These are phyloP conservation scores for Pichia nanzhaoensis DNA, from an alignment of 805 yeast species.

Conservation along the genomic window DNA sequence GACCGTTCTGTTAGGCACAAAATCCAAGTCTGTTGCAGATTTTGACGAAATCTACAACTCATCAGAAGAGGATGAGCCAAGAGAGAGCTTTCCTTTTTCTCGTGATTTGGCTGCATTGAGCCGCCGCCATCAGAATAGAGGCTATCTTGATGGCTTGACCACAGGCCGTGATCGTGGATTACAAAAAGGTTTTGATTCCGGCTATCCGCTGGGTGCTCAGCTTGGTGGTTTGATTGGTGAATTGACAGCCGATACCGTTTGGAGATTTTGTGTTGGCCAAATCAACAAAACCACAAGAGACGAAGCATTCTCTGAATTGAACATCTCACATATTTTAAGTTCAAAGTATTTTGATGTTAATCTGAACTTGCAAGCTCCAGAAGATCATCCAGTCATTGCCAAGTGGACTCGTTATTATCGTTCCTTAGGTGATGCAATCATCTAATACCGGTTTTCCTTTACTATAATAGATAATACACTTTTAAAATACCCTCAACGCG, in stretches of 20 bases:
- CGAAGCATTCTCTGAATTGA: conserved; percentile 46
- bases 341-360: conserved; percentile 47
- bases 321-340: conserved; percentile 51
- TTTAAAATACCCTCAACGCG: no score
- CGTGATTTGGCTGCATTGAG: conserved; percentile 26
- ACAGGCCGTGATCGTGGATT: conserved; percentile 59
- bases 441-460: background rate
- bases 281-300: conserved; percentile 16
- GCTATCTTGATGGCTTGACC: conserved; percentile 76
- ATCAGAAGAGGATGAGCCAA: conserved; percentile 2
- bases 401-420: conserved; percentile 20
- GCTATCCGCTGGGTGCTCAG: conserved; percentile 68
- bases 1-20: background rate
- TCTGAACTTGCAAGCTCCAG: conserved; percentile 30
- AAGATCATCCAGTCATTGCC: conserved; percentile 25
- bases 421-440: background rate
- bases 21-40: background rate
- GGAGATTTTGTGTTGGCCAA: background rate
- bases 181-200: conserved; percentile 77
- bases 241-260: conserved; percentile 43
- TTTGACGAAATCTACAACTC: conserved; percentile 4
- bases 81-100: no score
- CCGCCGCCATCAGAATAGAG: conserved; percentile 67
- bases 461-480: no score
- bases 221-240: conserved; percentile 63